Evolutionary conservation across 768 basidiomycete genomes (phyloP), one percentile per base, ranked within the genome.

Genomic region (Agaricus blazei): DNA sequence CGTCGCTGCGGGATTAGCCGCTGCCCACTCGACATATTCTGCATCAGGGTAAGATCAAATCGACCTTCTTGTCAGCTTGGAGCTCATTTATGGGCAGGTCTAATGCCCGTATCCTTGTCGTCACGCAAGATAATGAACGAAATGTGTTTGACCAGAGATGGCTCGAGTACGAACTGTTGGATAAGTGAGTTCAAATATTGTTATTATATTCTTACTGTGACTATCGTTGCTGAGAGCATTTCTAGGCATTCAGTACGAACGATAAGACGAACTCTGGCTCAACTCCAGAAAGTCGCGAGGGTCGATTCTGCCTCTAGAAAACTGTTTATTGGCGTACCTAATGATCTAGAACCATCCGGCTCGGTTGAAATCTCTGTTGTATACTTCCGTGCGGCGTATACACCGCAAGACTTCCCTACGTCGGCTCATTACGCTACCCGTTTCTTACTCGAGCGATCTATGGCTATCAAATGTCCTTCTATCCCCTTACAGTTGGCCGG

Each of bases 101-200:
- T 14, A 34, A 34, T 6, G 65, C 78, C 27, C 70, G 68, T 57
- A 81, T 98, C 27, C 75, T 98, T 11, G 91, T 98, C 63, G 92
- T 98, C n/a, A 83, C 92, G 0, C 94, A 95, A 63, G 78, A 83
- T 3, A 80, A 82, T 41, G 96, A 98, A 67, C 79, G 95, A 37
- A 99, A 99, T 68, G 81, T 96, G 4, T 98, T 98, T 66, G 96
- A 98, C 68, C 96, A 99, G 67, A 78, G 87, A 12, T 82, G 80
- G 74, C 70, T 98, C 24, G 93, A 98, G 69, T 97, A 92, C 58
- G 86, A 92, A 58, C 75, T 99, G 0, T 68, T 92, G 0, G 84
- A 93, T 63, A 81, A 70, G 93, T 93, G 65, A 47, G 79, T 70
- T 6, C 29, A 5, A 12, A 19, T 9, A 34, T 23, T 19, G 19